Base-by-base conservation (phyloP, 306 rosid species). In the Ochetophila trinervis region DNA sequence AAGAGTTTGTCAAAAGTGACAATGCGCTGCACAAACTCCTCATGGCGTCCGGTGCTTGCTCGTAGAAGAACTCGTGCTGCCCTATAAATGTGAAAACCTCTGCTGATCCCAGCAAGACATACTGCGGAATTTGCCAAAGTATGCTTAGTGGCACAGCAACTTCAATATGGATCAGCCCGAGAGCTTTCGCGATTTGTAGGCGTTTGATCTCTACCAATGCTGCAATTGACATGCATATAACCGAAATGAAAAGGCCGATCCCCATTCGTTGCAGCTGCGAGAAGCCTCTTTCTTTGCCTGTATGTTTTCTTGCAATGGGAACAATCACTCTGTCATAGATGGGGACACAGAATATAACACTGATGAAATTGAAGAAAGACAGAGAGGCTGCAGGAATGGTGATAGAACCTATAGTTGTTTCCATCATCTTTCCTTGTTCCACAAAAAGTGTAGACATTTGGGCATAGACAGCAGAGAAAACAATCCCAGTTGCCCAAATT, bases 401-500 rank as follows among this genome's bases (percentile, higher is more conserved):
- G 32, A 78, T 40, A 20, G 72, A 51, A 10, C 65, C 76, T 0
- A 73, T 6, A n/a, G 53, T 54, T 23, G 51, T 68, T 53, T 78
- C 59, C 83, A 78, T 78, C 17, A 73, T 35, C 79, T 57, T 74
- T 8, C 79, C 83, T 73, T 78, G 83, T 69, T 68, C 79, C n/a
- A 78, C 72, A 65, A 78, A 73, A 55, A 64, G n/a, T 36, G 83
- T 73, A 2, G 79, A 73, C 67, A 78, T 55, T 68, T 78, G 83
- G 34, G 79, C 79, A 65, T 51, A 73, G 1, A 63, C 73, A 1
- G 69, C 76, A 47, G 72, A 65, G 30, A 68, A 69, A 21, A 59
- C 56, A 16, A 78, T 73, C 23, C 79, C 83, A 5, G 79, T 68
- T 6, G 79, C 72, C 83, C 76, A 78, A 1, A 78, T 73, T 23